A percentile compares a stretch with the other conserved stretches of the same genome.
Conservation (phyloP, 345 rosid species). For the Acer yangbiense region DNA sequence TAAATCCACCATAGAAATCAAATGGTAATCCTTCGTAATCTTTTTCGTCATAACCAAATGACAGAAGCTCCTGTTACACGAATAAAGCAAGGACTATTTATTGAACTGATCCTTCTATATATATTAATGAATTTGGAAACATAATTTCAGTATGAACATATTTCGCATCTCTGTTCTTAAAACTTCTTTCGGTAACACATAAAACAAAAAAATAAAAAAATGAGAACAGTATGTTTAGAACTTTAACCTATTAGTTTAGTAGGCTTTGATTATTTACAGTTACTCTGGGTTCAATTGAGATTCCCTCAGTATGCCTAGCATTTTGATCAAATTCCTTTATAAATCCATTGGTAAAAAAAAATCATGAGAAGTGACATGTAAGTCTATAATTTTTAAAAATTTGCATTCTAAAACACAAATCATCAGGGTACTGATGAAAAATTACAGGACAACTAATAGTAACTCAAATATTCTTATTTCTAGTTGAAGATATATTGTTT, state of each 20-base stretch:
- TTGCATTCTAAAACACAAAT: background rate
- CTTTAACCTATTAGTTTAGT: background rate
- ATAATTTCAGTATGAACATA: background rate
- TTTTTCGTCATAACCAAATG: constrained; percentile 58
- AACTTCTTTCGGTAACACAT: constrained; percentile 1
- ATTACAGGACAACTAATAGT: background rate
- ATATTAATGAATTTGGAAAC: constrained; percentile 10
- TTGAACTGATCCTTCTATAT: background rate
- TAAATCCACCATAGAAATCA: constrained; percentile 87
- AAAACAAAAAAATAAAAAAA: background rate
- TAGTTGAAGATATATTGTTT: background rate
- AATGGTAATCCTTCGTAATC: constrained; percentile 88
- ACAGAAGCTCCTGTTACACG: constrained; percentile 68
- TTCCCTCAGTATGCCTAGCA: background rate
- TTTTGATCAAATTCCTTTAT: background rate
- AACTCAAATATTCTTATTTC: background rate
- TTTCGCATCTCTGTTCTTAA: background rate
- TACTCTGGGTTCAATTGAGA: background rate
- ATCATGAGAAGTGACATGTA: background rate
- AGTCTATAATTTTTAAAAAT: background rate
- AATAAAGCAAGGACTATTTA: constrained; percentile 11
- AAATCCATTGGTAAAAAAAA: background rate
- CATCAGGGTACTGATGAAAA: background rate
- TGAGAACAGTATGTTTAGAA: background rate
- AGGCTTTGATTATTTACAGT: background rate